Conservation (phyloP, 495 filamentous ascomycete genomes). For the Annulohypoxylon maeteangense region DNA sequence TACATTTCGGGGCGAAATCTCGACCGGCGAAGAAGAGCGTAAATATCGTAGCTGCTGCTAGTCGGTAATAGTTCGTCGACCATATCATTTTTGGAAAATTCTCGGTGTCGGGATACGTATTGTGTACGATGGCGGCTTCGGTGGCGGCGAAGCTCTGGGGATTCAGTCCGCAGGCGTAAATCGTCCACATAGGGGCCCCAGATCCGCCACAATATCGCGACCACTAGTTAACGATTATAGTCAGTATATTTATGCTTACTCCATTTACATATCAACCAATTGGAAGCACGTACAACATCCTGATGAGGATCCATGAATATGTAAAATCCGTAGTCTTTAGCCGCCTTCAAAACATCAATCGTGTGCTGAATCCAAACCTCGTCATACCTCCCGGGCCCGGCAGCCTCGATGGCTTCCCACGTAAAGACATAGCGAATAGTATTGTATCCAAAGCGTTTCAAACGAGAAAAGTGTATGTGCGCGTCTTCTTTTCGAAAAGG, state of each 20-base stretch:
- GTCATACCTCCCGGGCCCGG: slow-evolving; percentile 93
- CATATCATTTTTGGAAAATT: slow-evolving; percentile 98
- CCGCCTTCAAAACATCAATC: slow-evolving; percentile 81
- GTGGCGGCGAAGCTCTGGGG: slow-evolving; percentile 85
- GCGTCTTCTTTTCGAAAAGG: slow-evolving; percentile 87
- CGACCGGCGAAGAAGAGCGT: slow-evolving; percentile 93
- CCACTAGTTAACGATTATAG: slow-evolving; percentile 68
- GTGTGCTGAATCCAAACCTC: slow-evolving; percentile 94
- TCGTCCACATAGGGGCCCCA: slow-evolving; percentile 96
- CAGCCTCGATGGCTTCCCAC: slow-evolving; percentile 98
- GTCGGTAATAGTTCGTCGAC: slow-evolving; percentile 94
- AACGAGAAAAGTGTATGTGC: slow-evolving; percentile 83
- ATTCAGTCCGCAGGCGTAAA: slow-evolving; percentile 93
- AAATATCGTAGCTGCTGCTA: slow-evolving; percentile 90
- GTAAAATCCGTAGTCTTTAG: slow-evolving; percentile 92
- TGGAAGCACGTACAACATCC: slow-evolving; percentile 76
- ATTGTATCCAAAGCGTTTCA: slow-evolving; percentile 93
- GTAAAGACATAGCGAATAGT: slow-evolving; percentile 96
- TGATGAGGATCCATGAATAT: slow-evolving; percentile 98
- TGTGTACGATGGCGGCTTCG: slow-evolving; percentile 93
- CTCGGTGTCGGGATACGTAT: slow-evolving; percentile 87
- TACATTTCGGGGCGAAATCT: slow-evolving; percentile 94
- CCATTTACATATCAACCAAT: slow-evolving; percentile 7
- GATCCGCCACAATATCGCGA: slow-evolving; percentile 93
- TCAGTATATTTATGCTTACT: slow-evolving; percentile 21